Evolutionary conservation across 805 yeast genomes (phyloP).

Genomic region (Candida palmyrensis): DNA sequence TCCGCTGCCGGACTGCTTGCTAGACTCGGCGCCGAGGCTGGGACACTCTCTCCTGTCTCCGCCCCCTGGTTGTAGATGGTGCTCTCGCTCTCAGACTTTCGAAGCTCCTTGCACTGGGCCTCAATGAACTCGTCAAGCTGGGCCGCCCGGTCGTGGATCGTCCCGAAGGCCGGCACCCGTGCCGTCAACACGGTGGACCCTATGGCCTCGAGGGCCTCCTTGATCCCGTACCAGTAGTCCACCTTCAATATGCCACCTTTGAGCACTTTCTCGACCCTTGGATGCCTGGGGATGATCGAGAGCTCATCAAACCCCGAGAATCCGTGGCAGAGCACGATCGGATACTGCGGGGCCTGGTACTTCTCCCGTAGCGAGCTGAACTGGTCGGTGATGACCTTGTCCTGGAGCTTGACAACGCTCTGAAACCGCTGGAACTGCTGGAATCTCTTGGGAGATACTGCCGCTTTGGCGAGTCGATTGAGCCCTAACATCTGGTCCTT

Average conservation of each 20-base stretch:
- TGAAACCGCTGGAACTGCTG: background rate
- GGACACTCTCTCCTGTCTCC: background rate
- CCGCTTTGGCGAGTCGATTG: background rate
- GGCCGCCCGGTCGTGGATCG: constrained; percentile 64
- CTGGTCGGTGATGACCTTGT: constrained; percentile 21
- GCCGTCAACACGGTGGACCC: constrained; percentile 72
- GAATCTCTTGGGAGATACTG: too few species aligned
- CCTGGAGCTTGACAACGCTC: background rate
- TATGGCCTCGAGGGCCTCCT: constrained; percentile 48
- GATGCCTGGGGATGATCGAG: constrained; percentile 13
- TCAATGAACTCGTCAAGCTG: constrained; percentile 49
- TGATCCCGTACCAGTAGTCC: constrained; percentile 82
- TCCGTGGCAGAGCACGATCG: constrained; percentile 84
- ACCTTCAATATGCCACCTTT: constrained; percentile 37
- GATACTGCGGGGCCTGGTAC: constrained; percentile 60
- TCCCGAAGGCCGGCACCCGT: constrained; percentile 77
- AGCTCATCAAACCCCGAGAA: constrained; percentile 71
- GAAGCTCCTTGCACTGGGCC: constrained; percentile 16
- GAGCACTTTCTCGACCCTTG: constrained; percentile 8
- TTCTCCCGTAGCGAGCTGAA: constrained; percentile 25
- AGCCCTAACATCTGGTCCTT: too few species aligned
- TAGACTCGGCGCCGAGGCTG: background rate
- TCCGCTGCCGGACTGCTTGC: constrained; percentile 2
- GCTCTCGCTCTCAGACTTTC: constrained; percentile 9
- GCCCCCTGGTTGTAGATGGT: constrained; percentile 7